Conservation (phyloP, 352 stramenopile species). For the Pythium folliculosum region DNA sequence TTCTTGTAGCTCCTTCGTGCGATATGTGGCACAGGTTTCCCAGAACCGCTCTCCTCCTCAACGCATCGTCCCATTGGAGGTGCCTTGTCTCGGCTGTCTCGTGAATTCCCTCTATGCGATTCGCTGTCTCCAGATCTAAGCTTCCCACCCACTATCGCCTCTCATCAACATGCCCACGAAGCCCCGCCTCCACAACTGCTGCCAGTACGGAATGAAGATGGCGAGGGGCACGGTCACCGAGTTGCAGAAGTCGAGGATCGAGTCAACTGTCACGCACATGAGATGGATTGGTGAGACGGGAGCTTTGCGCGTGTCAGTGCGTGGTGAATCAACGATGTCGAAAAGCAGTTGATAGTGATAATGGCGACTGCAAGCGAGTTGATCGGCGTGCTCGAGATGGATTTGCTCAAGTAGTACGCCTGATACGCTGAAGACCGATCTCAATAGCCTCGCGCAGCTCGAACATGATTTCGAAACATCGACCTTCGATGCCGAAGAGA, state of each 20-base stretch:
- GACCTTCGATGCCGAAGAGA: constrained; percentile 6
- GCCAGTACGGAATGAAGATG: constrained; percentile 16
- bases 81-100: too few relatives aligned
- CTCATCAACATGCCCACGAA: too few relatives aligned
- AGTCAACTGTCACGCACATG: constrained; percentile 2
- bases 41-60: too few relatives aligned
- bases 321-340: constrained; percentile 15
- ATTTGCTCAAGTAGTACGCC: constrained; percentile 21
- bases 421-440: constrained; percentile 26
- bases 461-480: constrained; percentile 17
- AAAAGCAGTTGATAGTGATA: constrained; percentile 19
- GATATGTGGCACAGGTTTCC: too few relatives aligned
- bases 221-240: constrained; percentile 12
- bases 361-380: constrained; percentile 12
- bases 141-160: too few relatives aligned
- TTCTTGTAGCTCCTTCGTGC: too few relatives aligned
- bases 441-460: constrained; percentile 20
- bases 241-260: constrained; percentile 20
- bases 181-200: too few relatives aligned
- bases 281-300: not conserved
- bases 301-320: not conserved
- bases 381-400: constrained; percentile 13
- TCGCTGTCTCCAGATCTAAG: too few relatives aligned
- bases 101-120: too few relatives aligned
- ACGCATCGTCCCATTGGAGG: too few relatives aligned